These are phyloP conservation scores for Claviceps humidiphila DNA, from an alignment of 2,329 filamentous ascomycete species.

Conservation along the genomic window DNA sequence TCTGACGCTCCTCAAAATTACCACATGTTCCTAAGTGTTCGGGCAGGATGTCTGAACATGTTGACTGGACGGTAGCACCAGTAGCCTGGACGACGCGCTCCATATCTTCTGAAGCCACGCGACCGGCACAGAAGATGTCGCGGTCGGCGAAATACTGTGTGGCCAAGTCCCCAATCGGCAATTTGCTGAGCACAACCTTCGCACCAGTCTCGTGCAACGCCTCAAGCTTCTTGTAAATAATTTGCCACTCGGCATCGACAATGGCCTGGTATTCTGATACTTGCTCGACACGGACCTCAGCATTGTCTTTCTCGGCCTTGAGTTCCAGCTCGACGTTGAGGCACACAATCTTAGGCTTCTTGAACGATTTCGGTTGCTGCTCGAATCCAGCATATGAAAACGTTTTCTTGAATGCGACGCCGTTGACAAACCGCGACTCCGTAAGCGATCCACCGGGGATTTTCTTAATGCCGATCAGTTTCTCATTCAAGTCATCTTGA, in stretches of 20 bases:
- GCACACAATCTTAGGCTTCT: conserved; percentile 90
- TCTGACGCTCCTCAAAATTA: conserved; percentile 86
- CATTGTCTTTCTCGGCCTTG: conserved; percentile 98
- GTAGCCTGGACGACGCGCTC: conserved; percentile 93
- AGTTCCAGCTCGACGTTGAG: conserved; percentile 96
- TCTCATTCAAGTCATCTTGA: conserved; percentile 94
- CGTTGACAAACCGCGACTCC: conserved; percentile 92
- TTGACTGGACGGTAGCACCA: conserved; percentile 83
- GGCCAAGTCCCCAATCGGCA: conserved; percentile 92
- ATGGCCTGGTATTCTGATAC: conserved; percentile 99
- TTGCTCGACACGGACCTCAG: conserved; percentile 93
- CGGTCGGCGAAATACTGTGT: conserved; percentile 97
- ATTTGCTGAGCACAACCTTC: conserved; percentile 92
- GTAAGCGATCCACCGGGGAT: conserved; percentile 92
- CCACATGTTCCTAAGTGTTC: conserved; percentile 88
- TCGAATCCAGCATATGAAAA: conserved; percentile 99
- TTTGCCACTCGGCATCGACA: conserved; percentile 98
- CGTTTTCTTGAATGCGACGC: conserved; percentile 98
- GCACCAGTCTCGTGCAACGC: conserved; percentile 85
- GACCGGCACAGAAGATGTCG: conserved; percentile 95
- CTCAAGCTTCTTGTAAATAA: conserved; percentile 99
- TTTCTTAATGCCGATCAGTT: conserved; percentile 96
- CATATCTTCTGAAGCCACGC: conserved; percentile 82
- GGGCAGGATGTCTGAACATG: conserved; percentile 84
- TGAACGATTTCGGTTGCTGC: conserved; percentile 94